phyloP scores from a whole-genome alignment of 306 rosid species.

The Trifolium fragiferum region DNA sequence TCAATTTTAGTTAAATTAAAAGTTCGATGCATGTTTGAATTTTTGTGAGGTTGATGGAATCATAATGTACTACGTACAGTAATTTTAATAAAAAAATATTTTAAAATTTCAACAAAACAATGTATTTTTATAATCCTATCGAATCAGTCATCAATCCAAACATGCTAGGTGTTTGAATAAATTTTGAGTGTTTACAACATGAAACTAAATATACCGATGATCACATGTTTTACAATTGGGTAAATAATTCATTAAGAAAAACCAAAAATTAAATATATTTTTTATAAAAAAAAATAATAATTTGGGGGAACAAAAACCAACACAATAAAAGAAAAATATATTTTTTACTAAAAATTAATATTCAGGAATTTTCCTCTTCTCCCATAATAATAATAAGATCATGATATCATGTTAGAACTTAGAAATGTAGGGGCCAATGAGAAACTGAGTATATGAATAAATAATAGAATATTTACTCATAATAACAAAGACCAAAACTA shows the following conservation, averaged over 20 bases:
- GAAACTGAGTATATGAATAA: slow-evolving; percentile 26
- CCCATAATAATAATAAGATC: background rate
- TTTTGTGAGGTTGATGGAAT: too few relatives aligned
- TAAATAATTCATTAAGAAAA: background rate
- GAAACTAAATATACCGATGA: background rate
- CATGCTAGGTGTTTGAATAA: background rate
- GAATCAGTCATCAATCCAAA: too few relatives aligned
- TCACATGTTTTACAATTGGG: background rate
- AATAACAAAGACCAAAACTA: slow-evolving; percentile 29
- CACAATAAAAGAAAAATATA: too few relatives aligned
- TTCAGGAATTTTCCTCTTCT: background rate
- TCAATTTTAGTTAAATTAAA: background rate
- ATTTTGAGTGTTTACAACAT: background rate
- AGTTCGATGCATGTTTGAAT: background rate
- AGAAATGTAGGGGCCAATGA: slow-evolving; percentile 23
- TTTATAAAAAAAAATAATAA: background rate
- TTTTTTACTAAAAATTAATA: background rate
- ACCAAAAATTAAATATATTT: background rate
- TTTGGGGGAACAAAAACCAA: background rate
- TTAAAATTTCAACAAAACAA: too few relatives aligned
- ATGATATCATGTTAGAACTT: background rate
- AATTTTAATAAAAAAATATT: too few relatives aligned
- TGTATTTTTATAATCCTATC: background rate
- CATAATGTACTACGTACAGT: too few relatives aligned
- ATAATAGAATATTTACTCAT: background rate